Evolutionary conservation across 345 rosid species (phyloP), one percentile per base, ranked within the genome.

Genomic region (Arabis hirsuta): DNA sequence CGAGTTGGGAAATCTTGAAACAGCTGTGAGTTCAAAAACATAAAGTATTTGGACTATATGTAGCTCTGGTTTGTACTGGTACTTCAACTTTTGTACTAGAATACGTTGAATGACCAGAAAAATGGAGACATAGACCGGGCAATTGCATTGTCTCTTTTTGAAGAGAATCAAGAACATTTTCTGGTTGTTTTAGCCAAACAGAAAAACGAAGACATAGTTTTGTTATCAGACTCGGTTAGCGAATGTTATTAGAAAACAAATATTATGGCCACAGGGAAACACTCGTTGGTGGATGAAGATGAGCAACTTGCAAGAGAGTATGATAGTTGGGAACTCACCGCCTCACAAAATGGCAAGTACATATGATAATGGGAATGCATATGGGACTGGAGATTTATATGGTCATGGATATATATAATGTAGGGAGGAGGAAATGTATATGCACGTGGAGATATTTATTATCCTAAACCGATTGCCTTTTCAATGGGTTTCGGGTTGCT

Each of bases 301-400:
- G 99, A 91, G 73, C 93, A 79, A 62, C 94, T 95, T 79, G 99
- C 97, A 91, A 82, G 96, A 91, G 69, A 95, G 97, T 80, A 79
- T 91, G 82, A 82, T 59, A 22, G 74, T 84, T 54, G 90, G 85
- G 71, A 76, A 89, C 76, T 82, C 96, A 55, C 84, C 88, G 67
- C 43, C 27, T 52, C 71, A 60, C 73, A 72, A 57, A 58, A 38
- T 67, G 39, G 84, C 78, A 45, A 36, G 39, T 54, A 53, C 73
- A 1, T 65, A 52, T 66, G 78, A 76, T 78, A 53, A 16, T 72
- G 84, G 78, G 59, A 76, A 76, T 60, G 34, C 73, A 24, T 77
- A 72, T 60, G 81, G 81, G 29, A 26, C 22, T 77, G 81, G 69
- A 46, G 56, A 77, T 61, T 12, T 72, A 42, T 62, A 12, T 65